Percentiles rank a stretch among this genome's conserved stretches.
Evolutionary conservation across 2,329 filamentous ascomycete genomes (phyloP).

Genomic region (Aspergillus puulaauensis): DNA sequence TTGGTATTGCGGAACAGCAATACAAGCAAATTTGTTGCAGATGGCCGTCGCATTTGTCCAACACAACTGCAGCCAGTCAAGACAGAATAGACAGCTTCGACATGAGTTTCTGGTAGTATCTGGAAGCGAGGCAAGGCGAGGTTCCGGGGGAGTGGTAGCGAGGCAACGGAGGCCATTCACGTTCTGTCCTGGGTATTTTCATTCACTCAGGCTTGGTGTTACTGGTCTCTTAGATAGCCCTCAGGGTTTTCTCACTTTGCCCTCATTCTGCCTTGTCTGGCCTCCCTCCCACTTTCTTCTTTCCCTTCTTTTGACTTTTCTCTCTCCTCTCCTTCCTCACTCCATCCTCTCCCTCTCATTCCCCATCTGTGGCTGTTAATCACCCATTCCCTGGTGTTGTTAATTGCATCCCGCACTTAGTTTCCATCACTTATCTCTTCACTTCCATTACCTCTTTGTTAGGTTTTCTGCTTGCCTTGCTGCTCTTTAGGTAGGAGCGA

Average conservation of each 20-base stretch:
- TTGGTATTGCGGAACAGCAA: too few relatives aligned
- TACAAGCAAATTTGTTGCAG: too few relatives aligned
- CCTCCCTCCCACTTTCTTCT: not conserved
- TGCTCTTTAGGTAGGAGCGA: not conserved
- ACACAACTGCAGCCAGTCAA: not conserved
- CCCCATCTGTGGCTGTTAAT: not conserved
- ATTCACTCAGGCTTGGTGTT: conserved; percentile 6
- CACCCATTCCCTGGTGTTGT: not conserved
- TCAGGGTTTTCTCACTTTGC: conserved; percentile 2
- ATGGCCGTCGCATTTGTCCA: not conserved
- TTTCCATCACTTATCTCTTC: not conserved
- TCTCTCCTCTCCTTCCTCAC: not conserved
- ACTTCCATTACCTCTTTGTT: not conserved
- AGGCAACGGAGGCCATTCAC: too few relatives aligned
- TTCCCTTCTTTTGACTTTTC: not conserved
- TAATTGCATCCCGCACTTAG: not conserved
- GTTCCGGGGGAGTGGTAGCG: too few relatives aligned
- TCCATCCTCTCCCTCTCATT: not conserved
- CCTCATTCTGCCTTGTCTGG: not conserved
- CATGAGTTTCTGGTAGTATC: not conserved
- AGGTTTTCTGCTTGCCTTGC: too few relatives aligned
- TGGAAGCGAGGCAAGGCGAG: not conserved
- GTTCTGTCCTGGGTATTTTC: not conserved
- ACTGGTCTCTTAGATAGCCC: not conserved
- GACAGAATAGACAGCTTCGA: not conserved